Conservation (phyloP, 352 stramenopile species). For the Phytophthora nicotianae region DNA sequence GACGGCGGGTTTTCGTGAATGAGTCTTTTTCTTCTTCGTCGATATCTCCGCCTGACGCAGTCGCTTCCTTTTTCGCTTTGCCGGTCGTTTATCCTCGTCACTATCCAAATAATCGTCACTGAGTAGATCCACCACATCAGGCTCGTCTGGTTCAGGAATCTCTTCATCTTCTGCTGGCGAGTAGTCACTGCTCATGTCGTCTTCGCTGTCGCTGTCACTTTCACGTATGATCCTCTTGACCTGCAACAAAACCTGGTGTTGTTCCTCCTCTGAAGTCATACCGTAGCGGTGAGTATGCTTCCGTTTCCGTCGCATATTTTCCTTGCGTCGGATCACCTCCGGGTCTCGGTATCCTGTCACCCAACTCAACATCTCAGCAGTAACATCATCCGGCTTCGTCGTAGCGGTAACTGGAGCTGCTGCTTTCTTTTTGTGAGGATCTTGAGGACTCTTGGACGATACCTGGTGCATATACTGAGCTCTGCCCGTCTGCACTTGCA, state of each 20-base stretch:
- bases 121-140: constrained; percentile 43
- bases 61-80: constrained; percentile 34
- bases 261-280: constrained; percentile 48
- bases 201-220: constrained; percentile 45
- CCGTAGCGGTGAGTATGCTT: constrained; percentile 44
- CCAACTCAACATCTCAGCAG: constrained; percentile 61
- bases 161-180: constrained; percentile 44
- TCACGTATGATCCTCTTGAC: constrained; percentile 49
- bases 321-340: constrained; percentile 62
- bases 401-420: constrained; percentile 6
- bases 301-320: constrained; percentile 52
- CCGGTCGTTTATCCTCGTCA: constrained; percentile 22
- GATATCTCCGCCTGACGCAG: constrained; percentile 18
- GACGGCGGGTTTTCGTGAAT: constrained; percentile 23
- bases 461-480: constrained; percentile 32
- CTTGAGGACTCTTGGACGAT: constrained; percentile 30
- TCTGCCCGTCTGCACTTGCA: constrained; percentile 5
- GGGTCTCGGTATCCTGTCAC: constrained; percentile 58
- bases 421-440: constrained; percentile 26
- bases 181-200: constrained; percentile 49
- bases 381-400: constrained; percentile 35
- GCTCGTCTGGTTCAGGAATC: constrained; percentile 39
- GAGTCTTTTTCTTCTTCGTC: constrained; percentile 35
- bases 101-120: constrained; percentile 57
- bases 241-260: constrained; percentile 30